Evolutionary conservation across 139 green algal species (phyloP).

Genomic region (Tetraselmis striata): DNA sequence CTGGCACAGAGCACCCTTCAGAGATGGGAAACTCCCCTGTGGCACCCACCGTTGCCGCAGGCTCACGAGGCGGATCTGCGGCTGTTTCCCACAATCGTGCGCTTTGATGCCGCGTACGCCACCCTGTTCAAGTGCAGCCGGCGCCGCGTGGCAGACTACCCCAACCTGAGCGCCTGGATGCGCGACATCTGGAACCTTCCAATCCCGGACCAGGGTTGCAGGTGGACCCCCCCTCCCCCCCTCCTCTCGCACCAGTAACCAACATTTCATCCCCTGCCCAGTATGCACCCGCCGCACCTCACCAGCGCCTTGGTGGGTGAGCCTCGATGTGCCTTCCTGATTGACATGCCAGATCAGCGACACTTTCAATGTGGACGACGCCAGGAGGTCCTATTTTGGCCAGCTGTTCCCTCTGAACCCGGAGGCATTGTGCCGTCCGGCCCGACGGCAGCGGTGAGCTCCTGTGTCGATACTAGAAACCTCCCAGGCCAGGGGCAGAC

Average conservation of each 20-base stretch:
- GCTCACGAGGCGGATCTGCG: conserved; percentile 80
- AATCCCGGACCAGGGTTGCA: conserved; percentile 35
- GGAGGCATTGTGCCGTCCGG: conserved; percentile 71
- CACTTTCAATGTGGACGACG: conserved; percentile 74
- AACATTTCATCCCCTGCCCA: no score
- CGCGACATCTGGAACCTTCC: conserved; percentile 70
- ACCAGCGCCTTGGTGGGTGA: no score
- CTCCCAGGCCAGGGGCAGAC: no score
- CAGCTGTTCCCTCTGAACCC: conserved; percentile 92
- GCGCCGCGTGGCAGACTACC: conserved; percentile 63
- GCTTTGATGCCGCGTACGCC: conserved; percentile 75
- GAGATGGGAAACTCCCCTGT: no score
- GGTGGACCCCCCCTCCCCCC: conserved; percentile 18
- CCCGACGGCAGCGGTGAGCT: conserved; percentile 31
- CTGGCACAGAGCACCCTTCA: no score
- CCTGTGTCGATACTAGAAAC: no score
- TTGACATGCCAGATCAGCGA: conserved; percentile 50
- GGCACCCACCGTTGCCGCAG: no score
- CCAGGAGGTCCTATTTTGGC: conserved; percentile 63
- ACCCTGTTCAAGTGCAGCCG: conserved; percentile 82
- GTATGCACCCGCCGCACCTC: no score
- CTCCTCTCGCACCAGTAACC: not conserved
- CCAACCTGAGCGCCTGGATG: conserved; percentile 71
- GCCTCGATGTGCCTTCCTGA: no score
- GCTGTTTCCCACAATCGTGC: conserved; percentile 72